Percentiles rank a stretch among this genome's conserved stretches.
Evolutionary conservation across 169 alveolate species (phyloP).

Genomic region (Theileria equi): DNA sequence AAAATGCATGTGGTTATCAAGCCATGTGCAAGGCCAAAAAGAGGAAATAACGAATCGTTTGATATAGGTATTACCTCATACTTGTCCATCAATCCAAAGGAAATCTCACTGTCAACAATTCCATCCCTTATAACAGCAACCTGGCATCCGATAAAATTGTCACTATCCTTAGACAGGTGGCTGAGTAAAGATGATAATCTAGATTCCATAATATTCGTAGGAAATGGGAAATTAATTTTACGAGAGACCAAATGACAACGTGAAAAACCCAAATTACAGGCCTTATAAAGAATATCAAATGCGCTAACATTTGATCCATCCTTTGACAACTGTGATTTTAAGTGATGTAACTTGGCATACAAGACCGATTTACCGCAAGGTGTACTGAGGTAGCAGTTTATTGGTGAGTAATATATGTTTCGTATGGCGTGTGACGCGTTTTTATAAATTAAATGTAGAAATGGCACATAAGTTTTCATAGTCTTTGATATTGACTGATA

Average conservation of each 20-base stretch:
- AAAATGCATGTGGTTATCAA: constrained; percentile 63
- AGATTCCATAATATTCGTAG: constrained; percentile 28
- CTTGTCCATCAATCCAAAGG: constrained; percentile 65
- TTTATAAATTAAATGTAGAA: constrained; percentile 51
- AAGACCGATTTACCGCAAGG: constrained; percentile 18
- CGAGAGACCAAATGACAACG: neutral
- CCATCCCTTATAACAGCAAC: constrained; percentile 65
- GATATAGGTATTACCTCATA: constrained; percentile 71
- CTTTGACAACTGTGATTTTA: constrained; percentile 19
- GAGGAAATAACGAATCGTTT: constrained; percentile 66
- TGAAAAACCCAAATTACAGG: constrained; percentile 4
- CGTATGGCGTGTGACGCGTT: constrained; percentile 36
- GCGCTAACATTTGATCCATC: neutral
- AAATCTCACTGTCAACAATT: constrained; percentile 60
- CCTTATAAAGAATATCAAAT: constrained; percentile 7
- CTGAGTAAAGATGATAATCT: constrained; percentile 25
- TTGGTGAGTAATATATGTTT: constrained; percentile 35
- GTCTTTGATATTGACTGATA: constrained; percentile 41
- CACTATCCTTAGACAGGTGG: constrained; percentile 32
- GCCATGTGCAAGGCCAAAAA: constrained; percentile 54
- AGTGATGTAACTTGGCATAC: constrained; percentile 15
- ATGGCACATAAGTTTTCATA: constrained; percentile 29
- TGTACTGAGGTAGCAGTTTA: neutral
- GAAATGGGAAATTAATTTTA: constrained; percentile 5
- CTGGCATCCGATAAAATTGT: constrained; percentile 64